phyloP scores from a whole-genome alignment of 805 yeast species.

The Candida caryicola region DNA sequence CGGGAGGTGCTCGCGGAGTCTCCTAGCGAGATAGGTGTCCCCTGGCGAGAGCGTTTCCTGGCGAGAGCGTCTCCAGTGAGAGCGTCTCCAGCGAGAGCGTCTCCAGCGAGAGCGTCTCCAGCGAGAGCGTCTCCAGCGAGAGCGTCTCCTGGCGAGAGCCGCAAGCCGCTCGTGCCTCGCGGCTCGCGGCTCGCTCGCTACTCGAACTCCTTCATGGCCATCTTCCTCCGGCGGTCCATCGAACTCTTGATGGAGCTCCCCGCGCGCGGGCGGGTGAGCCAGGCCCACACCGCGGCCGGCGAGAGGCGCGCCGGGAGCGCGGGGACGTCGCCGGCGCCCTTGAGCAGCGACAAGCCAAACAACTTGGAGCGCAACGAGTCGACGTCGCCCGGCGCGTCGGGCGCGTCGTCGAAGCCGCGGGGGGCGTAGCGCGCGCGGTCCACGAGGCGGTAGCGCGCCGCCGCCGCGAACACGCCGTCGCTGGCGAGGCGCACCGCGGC shows the following conservation, averaged over 20 bases:
- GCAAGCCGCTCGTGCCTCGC: too few species aligned
- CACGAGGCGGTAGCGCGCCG: constrained; percentile 20
- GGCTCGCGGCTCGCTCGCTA: constrained; percentile 10
- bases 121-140: too few species aligned
- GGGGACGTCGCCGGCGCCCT: constrained; percentile 38
- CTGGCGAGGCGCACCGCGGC: constrained; percentile 19
- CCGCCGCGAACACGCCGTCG: constrained; percentile 17
- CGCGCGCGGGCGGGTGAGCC: constrained; percentile 16
- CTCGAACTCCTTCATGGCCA: constrained; percentile 41
- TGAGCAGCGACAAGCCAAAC: constrained; percentile 39
- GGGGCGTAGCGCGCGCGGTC: constrained; percentile 20
- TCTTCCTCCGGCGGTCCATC: constrained; percentile 41
- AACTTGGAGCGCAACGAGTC: constrained; percentile 32
- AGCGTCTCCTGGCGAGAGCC: too few species aligned
- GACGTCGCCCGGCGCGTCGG: constrained; percentile 26
- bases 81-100: too few species aligned
- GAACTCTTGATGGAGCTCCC: constrained; percentile 18
- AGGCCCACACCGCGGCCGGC: constrained; percentile 20
- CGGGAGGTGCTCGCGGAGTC: too few species aligned
- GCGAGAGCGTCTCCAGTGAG: too few species aligned
- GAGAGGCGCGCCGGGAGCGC: constrained; percentile 29
- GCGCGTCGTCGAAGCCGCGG: constrained; percentile 19
- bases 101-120: too few species aligned
- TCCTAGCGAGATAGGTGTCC: too few species aligned
- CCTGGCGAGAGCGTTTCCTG: too few species aligned